A percentile compares a stretch with the other conserved stretches of the same genome.
phyloP scores from a whole-genome alignment of 768 basidiomycete species.

The Kwoniella bestiolae region DNA sequence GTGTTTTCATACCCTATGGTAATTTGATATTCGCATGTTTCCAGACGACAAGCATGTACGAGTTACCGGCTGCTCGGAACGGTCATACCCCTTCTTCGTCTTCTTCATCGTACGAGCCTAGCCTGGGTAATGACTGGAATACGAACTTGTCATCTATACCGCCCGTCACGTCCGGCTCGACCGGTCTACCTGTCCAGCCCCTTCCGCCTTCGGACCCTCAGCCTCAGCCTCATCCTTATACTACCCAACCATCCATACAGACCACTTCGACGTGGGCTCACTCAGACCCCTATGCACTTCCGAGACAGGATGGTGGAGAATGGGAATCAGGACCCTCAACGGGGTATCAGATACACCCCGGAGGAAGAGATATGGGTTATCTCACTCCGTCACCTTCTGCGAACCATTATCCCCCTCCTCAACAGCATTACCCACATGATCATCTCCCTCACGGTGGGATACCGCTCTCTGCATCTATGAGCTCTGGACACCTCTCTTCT shows the following conservation, averaged over 20 bases:
- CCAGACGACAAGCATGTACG: slow-evolving; percentile 47
- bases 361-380: neutral
- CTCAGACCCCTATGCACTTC: neutral
- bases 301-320: neutral
- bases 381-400: neutral
- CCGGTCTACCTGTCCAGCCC: neutral
- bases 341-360: neutral
- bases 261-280: slow-evolving; percentile 1
- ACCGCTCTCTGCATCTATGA: slow-evolving; percentile 8
- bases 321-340: slow-evolving; percentile 9
- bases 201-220: too few relatives aligned
- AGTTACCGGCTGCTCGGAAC: slow-evolving; percentile 17
- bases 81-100: neutral
- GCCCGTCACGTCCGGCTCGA: neutral
- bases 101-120: neutral
- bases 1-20: slow-evolving; percentile 57
- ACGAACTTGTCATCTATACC: neutral
- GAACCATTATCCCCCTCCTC: neutral
- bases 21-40: slow-evolving; percentile 53
- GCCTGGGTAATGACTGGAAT: slow-evolving; percentile 2
- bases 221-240: neutral
- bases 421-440: slow-evolving; percentile 9
- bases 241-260: neutral
- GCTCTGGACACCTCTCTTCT: slow-evolving; percentile 1
- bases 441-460: neutral